Base-by-base conservation (phyloP, 768 basidiomycete species). In the Lentinula lateritia region DNA sequence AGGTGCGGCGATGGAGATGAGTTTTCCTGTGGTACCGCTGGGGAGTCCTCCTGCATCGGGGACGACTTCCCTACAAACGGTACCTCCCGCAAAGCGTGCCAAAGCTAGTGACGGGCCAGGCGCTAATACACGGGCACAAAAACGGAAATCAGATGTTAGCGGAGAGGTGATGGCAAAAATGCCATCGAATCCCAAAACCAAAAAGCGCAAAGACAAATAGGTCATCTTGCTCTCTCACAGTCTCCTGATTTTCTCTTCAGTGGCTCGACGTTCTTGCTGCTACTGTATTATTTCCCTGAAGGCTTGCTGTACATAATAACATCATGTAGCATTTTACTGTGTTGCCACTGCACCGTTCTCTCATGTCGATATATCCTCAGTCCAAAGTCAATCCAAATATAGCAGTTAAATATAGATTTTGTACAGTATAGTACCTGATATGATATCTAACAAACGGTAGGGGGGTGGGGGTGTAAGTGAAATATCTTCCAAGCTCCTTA, bases 141-240 rank as follows among this genome's bases (percentile, higher is more conserved):
- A 60, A 52, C 59, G 59, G 10, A 60, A 60, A 42, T 60, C 59
- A 2, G 59, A 60, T 60, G 15, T 50, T 20, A 48, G 36, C 8
- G 36, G 36, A 9, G 50, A 60, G 32, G 48, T 38, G 10, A 16
- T 13, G 13, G 35, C 28, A 13, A 52, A 52, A 20, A 20, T 20
- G n/a, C 20, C 4, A 9, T 39, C 48, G 48, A 41, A 35, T 18
- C 12, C 59, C 3, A 60, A 60, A 52, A 42, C 20, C n/a, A 60
- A 60, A n/a, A 52, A 23, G 48, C 48, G 59, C 39, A 60, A 60
- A 52, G 59, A 60, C 23, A 60, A 60, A 28, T 60, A 59, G 18
- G 28, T 34, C 9, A n/a, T 53, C 2, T 53, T 38, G 6, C 8
- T 53, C n/a, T 35, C 5, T 38, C 32, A 13, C 34, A 18, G 35